Evolutionary conservation across 352 stramenopile genomes (phyloP).

Genomic region (Globisporangium perplexum): DNA sequence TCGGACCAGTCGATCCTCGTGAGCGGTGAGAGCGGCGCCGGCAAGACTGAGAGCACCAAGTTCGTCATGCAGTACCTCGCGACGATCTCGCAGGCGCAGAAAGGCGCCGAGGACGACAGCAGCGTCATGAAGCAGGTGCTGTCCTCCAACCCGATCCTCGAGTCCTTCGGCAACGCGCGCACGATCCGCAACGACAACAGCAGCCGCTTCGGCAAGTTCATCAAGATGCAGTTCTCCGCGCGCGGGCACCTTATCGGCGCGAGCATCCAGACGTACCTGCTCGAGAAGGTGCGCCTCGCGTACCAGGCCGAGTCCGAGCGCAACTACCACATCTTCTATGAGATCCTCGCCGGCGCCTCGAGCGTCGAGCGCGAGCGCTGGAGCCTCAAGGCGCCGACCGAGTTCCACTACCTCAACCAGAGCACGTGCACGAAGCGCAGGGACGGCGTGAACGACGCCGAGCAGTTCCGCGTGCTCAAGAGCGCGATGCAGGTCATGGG

Average conservation of each 20-base stretch:
- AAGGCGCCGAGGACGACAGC: conserved; percentile 27
- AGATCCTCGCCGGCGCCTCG: conserved; percentile 81
- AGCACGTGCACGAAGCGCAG: conserved; percentile 82
- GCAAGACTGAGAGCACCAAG: conserved; percentile 97
- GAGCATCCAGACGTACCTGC: conserved; percentile 94
- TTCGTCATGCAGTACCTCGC: conserved; percentile 95
- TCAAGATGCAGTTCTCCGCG: conserved; percentile 93
- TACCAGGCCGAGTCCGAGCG: conserved; percentile 91
- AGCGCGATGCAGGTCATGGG: conserved; percentile 84
- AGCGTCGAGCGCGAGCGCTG: conserved; percentile 59
- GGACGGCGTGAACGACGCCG: conserved; percentile 86
- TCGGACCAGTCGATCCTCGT: conserved; percentile 92
- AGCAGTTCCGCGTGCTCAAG: conserved; percentile 82
- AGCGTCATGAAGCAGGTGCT: conserved; percentile 92
- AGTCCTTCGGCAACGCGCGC: conserved; percentile 98
- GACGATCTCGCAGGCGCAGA: conserved; percentile 61
- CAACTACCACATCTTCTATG: conserved; percentile 97
- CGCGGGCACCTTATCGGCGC: conserved; percentile 80
- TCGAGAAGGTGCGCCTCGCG: conserved; percentile 94
- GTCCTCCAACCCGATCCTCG: conserved; percentile 97
- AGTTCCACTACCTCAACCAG: conserved; percentile 90
- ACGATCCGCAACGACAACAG: conserved; percentile 98
- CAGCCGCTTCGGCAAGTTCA: conserved; percentile 96
- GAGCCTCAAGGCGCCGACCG: conserved; percentile 39
- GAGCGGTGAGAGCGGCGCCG: conserved; percentile 89